Evolutionary conservation across 176 grass and related monocot genomes (phyloP), one percentile per base, ranked within the genome.

Genomic region (Alopecurus myosuroides): DNA sequence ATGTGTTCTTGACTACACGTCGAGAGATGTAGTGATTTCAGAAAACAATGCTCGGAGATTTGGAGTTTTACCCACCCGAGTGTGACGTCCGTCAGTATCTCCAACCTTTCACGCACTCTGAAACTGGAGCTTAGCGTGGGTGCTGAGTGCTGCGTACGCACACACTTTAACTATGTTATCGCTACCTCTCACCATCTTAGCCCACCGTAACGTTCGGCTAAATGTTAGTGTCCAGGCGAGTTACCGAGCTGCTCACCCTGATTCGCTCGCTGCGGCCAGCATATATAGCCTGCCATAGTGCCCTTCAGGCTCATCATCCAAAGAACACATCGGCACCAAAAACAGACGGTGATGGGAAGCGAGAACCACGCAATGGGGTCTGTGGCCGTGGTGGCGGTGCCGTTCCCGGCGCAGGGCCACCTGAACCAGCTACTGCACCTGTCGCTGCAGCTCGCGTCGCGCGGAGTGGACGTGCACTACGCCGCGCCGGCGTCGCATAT

Each of bases 401-500:
- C 94, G 68, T 83, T 80, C 76, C 88, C 91, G n/a, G 80, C 88
- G 36, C 94, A 96, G 66, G 91, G 94, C 31, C 94, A 96, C 91
- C 88, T 96, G 78, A 92, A 92, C 88, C 93, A 92, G 77, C 82
- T 92, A 46, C 93, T 92, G 45, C 88, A 92, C 71, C 80, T 95
- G n/a, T 82, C 93, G 4, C 68, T 92, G 56, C 48, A 76, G 60
- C 86, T 95, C 69, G 91, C 85, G 3, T 77, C 77, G 42, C 87
- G 79, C 5, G 85, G 81, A 36, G 11, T 85, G 41, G 1, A 68
- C 78, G 88, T 91, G 76, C 78, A 94, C 82, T 95, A 89, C 79
- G 93, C 90, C 57, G 88, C 86, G 62, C 40, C 90, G 0, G 35
- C 53, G 83, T 7, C 40, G 53, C 93, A 92, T 51, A 41, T 82